Base-by-base conservation (phyloP, 768 basidiomycete genomes). In the Hemileccinum rubropunctum region DNA sequence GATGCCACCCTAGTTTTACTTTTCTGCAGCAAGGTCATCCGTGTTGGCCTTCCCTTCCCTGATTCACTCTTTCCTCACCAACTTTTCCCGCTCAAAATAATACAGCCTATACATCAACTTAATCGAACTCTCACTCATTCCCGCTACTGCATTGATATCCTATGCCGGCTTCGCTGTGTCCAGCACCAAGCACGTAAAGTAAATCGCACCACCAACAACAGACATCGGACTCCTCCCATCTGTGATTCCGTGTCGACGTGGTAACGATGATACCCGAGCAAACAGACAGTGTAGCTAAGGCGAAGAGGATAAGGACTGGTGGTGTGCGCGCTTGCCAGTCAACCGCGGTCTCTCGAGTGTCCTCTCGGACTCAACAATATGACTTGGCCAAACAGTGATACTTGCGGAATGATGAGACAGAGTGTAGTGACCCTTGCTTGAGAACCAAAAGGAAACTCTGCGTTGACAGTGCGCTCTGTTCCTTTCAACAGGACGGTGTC, bases 191-290 rank as follows among this genome's bases (percentile, higher is more conserved):
- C 89, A 90, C 27, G 91, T 89, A 71, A 98, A 98, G 73, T 88
- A 93, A 52, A 99, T 93, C 17, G 92, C 91, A 35, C 91, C 93
- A 37, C 91, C 91, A n/a, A 95, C 97, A 58, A 99, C 93, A n/a
- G 97, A 97, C 45, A 98, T 89, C 1, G 95, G 95, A 61, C 86
- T 91, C 53, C 97, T 78, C 21, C 97, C 97, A 63, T 94, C 93
- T 32, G 94, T 92, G 53, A 95, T 87, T 37, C 91, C 91, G 57
- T 88, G 79, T 54, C 88, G 78, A 45, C 91, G 81, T 13, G 90
- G 82, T 80, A 48, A 86, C 67, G 54, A 93, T 91, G 65, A 94
- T 86, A 55, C 93, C 87, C 17, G 81, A 75, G 63, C 89, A 91
- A 35, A 91, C 88, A 23, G 84, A 78, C 67, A n/a, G n/a, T n/a